phyloP scores from a whole-genome alignment of 1,284 basidiomycete species.

The Apiotrichum porosum region DNA sequence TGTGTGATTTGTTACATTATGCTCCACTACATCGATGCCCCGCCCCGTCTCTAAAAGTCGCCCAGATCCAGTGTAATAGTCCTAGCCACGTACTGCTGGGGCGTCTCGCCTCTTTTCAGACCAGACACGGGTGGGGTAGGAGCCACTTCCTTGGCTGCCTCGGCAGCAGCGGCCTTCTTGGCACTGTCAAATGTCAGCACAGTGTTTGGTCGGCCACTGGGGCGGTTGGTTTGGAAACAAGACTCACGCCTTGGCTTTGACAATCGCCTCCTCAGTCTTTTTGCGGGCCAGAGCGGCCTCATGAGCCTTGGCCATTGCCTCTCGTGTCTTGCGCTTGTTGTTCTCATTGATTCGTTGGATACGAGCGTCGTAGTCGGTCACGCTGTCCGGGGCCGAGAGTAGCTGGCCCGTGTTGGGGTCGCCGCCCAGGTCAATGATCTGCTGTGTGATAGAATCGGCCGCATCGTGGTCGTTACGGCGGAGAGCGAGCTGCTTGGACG shows the following conservation, averaged over 20 bases:
- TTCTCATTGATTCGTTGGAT: conserved; percentile 80
- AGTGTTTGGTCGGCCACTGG: not conserved
- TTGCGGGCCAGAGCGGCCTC: conserved; percentile 62
- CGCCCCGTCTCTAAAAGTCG: conserved; percentile 38
- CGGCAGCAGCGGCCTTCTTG: not conserved
- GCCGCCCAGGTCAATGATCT: conserved; percentile 58
- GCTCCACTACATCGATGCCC: no score
- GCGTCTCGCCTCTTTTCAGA: conserved; percentile 40
- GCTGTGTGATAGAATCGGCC: conserved; percentile 57
- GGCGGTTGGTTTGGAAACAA: not conserved
- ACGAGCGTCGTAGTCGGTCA: conserved; percentile 54
- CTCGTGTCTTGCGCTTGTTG: conserved; percentile 74
- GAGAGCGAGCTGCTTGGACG: conserved; percentile 61
- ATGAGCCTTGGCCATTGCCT: conserved; percentile 72
- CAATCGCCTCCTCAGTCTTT: conserved; percentile 50
- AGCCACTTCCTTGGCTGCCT: conserved; percentile 6
- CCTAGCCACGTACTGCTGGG: conserved; percentile 45
- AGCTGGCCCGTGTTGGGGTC: conserved; percentile 39
- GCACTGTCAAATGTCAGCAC: conserved; percentile 1
- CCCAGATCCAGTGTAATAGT: conserved; percentile 49
- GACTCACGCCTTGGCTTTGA: conserved; percentile 33
- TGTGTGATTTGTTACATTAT: no score
- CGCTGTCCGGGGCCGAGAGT: conserved; percentile 23
- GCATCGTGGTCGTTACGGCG: conserved; percentile 64
- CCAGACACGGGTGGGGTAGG: conserved; percentile 22